Base-by-base conservation (phyloP, 805 yeast species). In the Myxozyma melibiosi region DNA sequence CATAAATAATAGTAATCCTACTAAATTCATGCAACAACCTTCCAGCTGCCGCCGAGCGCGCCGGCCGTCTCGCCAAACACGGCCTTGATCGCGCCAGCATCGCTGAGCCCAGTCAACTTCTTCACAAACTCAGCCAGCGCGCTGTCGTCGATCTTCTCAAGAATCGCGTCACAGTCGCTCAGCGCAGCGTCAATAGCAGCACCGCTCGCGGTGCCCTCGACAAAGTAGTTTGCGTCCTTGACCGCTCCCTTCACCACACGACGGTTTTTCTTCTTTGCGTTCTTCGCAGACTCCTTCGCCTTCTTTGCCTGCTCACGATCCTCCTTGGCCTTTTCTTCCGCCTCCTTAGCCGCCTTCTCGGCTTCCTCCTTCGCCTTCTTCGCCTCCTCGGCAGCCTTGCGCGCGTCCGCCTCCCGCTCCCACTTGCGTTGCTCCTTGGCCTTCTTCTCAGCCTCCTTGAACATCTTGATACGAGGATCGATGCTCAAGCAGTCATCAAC, bases 351-450 rank as follows among this genome's bases (percentile, higher is more conserved):
- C 66, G 86, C 88, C 64, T 78, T 84, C 70, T 89, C 97, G 68
- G 88, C 98, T 51, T 87, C 96, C 67, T 88, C 97, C 71, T 85
- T 86, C 76, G 85, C 86, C 57, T 83, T 84, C 72, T 87, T 85
- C 49, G 92, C 96, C 71, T 81, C 87, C 75, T 90, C 99, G 61
- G 96, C 97, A 64, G 95, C 98, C 73, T 90, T 85, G 80, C 98
- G 88, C 31, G 96, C 84, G 67, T 97, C 98, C 53, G 98, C 96
- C 75, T 91, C 98, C 74, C 85, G 88, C 75, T 94, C 98, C 98
- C 98, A 92, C 77, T 92, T 94, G 80, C 80, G 84, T 74, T 84
- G 84, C 71, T 88, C 99, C 81, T 92, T 92, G 73, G 88, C 98
- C 74, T 85, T 85, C 84, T 88, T 89, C 75, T 91, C 98, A 51